Evolutionary conservation across 257 asterid genomes (phyloP).

Genomic region (Phtheirospermum japonicum): DNA sequence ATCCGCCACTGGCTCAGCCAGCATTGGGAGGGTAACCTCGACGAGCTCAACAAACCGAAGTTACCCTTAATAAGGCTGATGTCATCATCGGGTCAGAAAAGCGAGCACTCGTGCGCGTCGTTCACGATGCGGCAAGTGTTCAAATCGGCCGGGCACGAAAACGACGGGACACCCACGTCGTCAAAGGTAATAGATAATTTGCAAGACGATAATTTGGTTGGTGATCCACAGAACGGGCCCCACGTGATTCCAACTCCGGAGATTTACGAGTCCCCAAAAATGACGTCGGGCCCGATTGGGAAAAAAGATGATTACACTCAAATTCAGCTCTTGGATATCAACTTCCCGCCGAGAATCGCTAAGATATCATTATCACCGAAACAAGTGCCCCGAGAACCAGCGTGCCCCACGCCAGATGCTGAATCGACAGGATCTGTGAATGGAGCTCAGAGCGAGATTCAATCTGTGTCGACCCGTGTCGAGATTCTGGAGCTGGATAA

Average conservation of each 20-base stretch:
- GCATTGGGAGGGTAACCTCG: constrained; percentile 95
- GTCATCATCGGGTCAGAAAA: constrained; percentile 96
- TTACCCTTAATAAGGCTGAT: constrained; percentile 74
- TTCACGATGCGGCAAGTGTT: constrained; percentile 88
- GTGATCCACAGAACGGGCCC: constrained; percentile 41
- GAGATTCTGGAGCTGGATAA: constrained; percentile 42
- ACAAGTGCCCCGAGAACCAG: constrained; percentile 32
- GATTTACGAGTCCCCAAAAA: constrained; percentile 67
- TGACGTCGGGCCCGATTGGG: constrained; percentile 50
- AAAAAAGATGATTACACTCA: constrained; percentile 55
- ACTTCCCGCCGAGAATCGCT: constrained; percentile 71
- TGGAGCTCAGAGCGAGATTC: constrained; percentile 67
- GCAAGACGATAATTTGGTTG: constrained; percentile 36
- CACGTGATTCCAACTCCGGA: constrained; percentile 82
- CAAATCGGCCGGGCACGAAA: constrained; percentile 63
- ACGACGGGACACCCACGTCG: constrained; percentile 57
- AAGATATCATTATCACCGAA: constrained; percentile 43
- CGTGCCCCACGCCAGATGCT: constrained; percentile 40
- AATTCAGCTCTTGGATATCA: constrained; percentile 80
- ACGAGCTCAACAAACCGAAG: constrained; percentile 89
- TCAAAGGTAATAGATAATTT: constrained; percentile 34
- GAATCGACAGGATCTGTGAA: constrained; percentile 88
- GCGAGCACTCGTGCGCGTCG: constrained; percentile 90
- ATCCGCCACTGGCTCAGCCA: constrained; percentile 94
- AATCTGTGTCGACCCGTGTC: constrained; percentile 58